Base-by-base conservation (phyloP, 495 filamentous ascomycete species). In the Podospora pseudopauciseta region DNA sequence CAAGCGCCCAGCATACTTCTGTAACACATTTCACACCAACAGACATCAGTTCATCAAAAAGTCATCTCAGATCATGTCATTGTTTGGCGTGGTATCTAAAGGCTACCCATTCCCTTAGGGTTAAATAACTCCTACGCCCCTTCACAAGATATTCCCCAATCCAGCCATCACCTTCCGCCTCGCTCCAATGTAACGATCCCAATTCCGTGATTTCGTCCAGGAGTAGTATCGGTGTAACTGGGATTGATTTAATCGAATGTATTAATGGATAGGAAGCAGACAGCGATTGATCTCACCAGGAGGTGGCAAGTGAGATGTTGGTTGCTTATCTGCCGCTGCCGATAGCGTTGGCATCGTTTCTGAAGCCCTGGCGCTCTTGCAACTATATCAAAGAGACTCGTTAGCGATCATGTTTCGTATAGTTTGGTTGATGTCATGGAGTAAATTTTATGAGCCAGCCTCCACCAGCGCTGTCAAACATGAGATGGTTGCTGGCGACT, bases 361-460 rank as follows among this genome's bases (percentile, higher is more conserved):
- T 82, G 44, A 62, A 65, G 63, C 79, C 80, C 70, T 79, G 75
- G 13, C 81, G 81, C 20, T 76, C 80, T n/a, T 73, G 27, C 73
- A 82, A 79, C 82, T 84, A 68, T 34, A 49, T 53, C n/a, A 63
- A 19, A 20, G 6, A 63, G 30, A 16, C 1, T 75, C 64, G 58
- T 68, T 32, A 70, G 64, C 54, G 18, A 32, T 49, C 30, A 7
- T 61, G 59, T 11, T 32, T 28, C 28, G 16, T 30, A 4, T 60
- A 20, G 23, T 18, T 61, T 61, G 20, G 20, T 9, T 61, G 2
- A 20, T 20, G 55, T 23, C 55, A 5, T 26, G 55, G 18, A 58
- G 54, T 57, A 18, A 18, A 57, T 5, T 57, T 57, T 5, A 57
- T 23, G 54, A 57, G 5, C 54, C 5, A n/a, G 54, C 54, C 54